Conservation (phyloP, 331 rosid genomes). For the Cydonia oblonga region DNA sequence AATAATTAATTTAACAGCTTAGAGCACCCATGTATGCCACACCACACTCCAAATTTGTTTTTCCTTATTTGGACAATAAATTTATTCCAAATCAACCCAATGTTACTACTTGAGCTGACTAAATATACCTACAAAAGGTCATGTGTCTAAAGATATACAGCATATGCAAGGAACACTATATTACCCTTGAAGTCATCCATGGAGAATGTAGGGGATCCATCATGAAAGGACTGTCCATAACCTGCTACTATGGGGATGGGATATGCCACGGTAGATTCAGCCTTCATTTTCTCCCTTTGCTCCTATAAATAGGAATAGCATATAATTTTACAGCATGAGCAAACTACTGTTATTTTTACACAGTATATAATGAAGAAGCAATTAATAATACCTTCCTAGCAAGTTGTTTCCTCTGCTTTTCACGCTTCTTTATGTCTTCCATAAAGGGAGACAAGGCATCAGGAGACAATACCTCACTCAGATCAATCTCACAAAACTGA, state of each 20-base stretch:
- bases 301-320: conserved; percentile 43
- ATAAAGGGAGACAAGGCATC: conserved; percentile 64
- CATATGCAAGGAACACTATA: neutral
- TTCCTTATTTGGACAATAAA: neutral
- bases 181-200: conserved; percentile 93
- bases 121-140: too few relatives aligned
- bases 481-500: conserved; percentile 91
- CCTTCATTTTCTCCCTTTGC: conserved; percentile 62
- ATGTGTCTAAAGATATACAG: neutral
- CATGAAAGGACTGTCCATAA: conserved; percentile 22
- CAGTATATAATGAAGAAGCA: neutral
- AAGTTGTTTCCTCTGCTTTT: conserved; percentile 68
- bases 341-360: neutral
- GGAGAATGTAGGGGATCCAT: conserved; percentile 57
- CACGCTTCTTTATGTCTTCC: conserved; percentile 86
- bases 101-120: neutral
- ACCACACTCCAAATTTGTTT: neutral
- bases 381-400: conserved; percentile 55
- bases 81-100: neutral
- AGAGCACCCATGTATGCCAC: neutral
- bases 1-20: neutral
- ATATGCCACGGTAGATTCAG: conserved; percentile 59
- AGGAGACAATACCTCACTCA: conserved; percentile 55
- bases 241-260: conserved; percentile 28
- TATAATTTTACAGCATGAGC: conserved; percentile 5